Evolutionary conservation across 441 rosid genomes (phyloP).

Genomic region (Iberis amara): DNA sequence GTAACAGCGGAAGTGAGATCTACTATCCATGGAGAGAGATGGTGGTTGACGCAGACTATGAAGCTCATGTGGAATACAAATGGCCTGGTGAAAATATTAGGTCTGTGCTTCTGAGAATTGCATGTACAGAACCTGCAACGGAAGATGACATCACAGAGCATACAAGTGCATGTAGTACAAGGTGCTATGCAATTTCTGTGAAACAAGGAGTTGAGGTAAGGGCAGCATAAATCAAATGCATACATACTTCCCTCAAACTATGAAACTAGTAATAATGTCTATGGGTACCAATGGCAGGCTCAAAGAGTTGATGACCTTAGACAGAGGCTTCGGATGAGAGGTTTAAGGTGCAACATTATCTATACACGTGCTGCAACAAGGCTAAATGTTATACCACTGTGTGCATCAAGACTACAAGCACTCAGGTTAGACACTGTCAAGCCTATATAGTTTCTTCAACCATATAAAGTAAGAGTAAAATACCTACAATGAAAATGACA

Average conservation of each 20-base stretch:
- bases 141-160: constrained; percentile 49
- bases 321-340: constrained; percentile 82
- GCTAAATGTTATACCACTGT: constrained; percentile 69
- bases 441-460: constrained; percentile 6
- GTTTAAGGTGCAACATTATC: constrained; percentile 69
- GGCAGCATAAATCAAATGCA: constrained; percentile 2
- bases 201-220: constrained; percentile 65
- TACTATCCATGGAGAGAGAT: constrained; percentile 77
- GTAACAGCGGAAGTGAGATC: constrained; percentile 79
- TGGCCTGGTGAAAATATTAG: constrained; percentile 80
- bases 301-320: constrained; percentile 61
- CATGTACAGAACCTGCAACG: constrained; percentile 44
- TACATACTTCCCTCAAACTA: constrained; percentile 1
- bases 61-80: constrained; percentile 70
- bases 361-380: constrained; percentile 59
- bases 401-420: constrained; percentile 83
- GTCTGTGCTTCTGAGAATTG: constrained; percentile 48
- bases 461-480: constrained; percentile 4
- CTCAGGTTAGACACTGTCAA: constrained; percentile 47
- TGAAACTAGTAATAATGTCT: constrained; percentile 21
- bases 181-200: constrained; percentile 59
- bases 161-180: constrained; percentile 44
- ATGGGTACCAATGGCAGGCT: constrained; percentile 42
- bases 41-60: constrained; percentile 63
- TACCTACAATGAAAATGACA: constrained; percentile 12